These are phyloP conservation scores for Botrytis galanthina DNA, from an alignment of 2,329 filamentous ascomycete species.

Conservation along the genomic window DNA sequence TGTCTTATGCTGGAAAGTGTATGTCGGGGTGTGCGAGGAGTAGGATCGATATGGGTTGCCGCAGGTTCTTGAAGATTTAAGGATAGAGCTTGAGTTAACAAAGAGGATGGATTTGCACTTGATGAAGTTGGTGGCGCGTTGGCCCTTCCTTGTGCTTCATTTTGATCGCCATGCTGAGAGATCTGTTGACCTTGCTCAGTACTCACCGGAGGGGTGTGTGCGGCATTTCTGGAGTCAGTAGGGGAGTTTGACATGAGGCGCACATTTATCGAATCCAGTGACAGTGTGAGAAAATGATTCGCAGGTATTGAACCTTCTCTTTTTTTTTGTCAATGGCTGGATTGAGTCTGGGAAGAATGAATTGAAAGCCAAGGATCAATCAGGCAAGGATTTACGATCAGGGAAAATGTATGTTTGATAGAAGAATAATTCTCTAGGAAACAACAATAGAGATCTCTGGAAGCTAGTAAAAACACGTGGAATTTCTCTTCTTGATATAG, in stretches of 20 bases:
- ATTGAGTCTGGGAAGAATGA: conserved; percentile 10
- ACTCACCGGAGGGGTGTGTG: conserved; percentile 36
- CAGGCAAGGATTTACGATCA: conserved; percentile 21
- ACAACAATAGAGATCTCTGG: conserved; percentile 11
- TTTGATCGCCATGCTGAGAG: conserved; percentile 30
- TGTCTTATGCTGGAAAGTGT: not conserved
- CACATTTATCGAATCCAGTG: conserved; percentile 38
- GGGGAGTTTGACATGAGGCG: conserved; percentile 39
- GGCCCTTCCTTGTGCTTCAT: conserved; percentile 28
- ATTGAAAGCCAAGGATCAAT: conserved; percentile 20
- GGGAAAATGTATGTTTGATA: conserved; percentile 18
- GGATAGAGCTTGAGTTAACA: conserved; percentile 36
- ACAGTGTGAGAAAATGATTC: conserved; percentile 37
- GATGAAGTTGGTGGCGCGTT: conserved; percentile 22
- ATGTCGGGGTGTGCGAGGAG: conserved; percentile 13
- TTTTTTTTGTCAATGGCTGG: conserved; percentile 23
- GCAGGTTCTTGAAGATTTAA: conserved; percentile 19
- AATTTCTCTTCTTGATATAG: conserved; percentile 7
- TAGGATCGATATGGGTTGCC: conserved; percentile 1
- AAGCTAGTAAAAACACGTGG: conserved; percentile 18
- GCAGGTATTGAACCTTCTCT: conserved; percentile 29
- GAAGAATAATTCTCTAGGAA: conserved; percentile 15
- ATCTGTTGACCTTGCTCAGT: conserved; percentile 30
- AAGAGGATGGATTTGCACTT: conserved; percentile 30
- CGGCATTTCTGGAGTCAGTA: conserved; percentile 39